phyloP scores from a whole-genome alignment of 2,329 filamentous ascomycete genomes.

The Atkinsonella texensis region DNA sequence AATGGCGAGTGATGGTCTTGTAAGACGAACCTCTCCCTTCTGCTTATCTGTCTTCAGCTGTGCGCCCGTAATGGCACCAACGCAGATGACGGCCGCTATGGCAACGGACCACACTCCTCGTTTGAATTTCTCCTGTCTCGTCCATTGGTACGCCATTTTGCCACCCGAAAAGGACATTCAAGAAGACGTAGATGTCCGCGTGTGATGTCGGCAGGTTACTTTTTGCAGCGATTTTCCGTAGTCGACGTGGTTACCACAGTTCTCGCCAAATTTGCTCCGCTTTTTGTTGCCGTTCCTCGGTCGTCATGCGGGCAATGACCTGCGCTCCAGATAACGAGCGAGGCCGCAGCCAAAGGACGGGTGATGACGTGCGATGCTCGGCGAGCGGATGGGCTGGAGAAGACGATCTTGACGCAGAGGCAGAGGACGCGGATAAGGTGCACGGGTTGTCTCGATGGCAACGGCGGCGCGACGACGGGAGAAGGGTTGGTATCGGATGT shows the following conservation, averaged over 20 bases:
- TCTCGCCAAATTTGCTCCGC: slow-evolving; percentile 16
- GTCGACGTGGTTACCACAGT: slow-evolving; percentile 12
- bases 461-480: not conserved
- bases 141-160: slow-evolving; percentile 12
- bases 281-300: slow-evolving; percentile 11
- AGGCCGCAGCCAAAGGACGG: too few species aligned
- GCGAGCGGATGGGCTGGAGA: not conserved
- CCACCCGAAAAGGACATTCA: too few species aligned
- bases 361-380: not conserved
- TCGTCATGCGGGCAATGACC: slow-evolving; percentile 9
- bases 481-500: not conserved
- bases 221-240: too few species aligned
- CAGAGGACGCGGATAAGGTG: not conserved
- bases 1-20: not conserved
- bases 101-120: slow-evolving; percentile 29
- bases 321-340: not conserved
- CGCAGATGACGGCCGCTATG: slow-evolving; percentile 33
- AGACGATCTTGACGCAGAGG: not conserved
- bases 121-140: slow-evolving; percentile 21
- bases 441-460: not conserved
- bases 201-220: too few species aligned
- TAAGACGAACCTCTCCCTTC: slow-evolving; percentile 27
- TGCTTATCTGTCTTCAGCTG: slow-evolving; percentile 36
- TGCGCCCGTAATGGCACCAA: slow-evolving; percentile 36
- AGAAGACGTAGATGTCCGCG: not conserved